Conservation (phyloP, 2,329 filamentous ascomycete genomes). For the Amauroascus verrucosus region DNA sequence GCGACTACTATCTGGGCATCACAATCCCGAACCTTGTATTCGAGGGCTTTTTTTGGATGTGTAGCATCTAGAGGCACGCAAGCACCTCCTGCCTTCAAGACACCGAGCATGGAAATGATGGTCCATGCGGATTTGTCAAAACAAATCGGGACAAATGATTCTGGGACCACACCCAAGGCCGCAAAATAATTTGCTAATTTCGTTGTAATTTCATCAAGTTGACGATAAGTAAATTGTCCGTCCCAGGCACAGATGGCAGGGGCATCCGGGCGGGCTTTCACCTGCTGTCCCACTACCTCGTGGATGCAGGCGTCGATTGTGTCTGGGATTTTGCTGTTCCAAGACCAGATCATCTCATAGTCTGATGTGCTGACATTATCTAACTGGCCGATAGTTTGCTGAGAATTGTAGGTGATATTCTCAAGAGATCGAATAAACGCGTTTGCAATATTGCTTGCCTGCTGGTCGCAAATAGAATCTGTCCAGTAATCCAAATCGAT, state of each 20-base stretch:
- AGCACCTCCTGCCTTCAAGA: slow-evolving; percentile 18
- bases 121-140: slow-evolving; percentile 19
- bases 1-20: slow-evolving; percentile 33
- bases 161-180: slow-evolving; percentile 14
- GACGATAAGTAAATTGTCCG: slow-evolving; percentile 17
- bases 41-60: slow-evolving; percentile 25
- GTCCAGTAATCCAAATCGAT: slow-evolving; percentile 37
- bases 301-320: slow-evolving; percentile 24
- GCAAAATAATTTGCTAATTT: slow-evolving; percentile 14
- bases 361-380: slow-evolving; percentile 33
- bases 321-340: slow-evolving; percentile 24
- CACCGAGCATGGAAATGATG: slow-evolving; percentile 17
- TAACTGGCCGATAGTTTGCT: slow-evolving; percentile 26
- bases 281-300: slow-evolving; percentile 22
- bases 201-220: slow-evolving; percentile 19
- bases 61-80: slow-evolving; percentile 24
- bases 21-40: slow-evolving; percentile 33
- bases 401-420: slow-evolving; percentile 30
- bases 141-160: slow-evolving; percentile 15
- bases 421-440: slow-evolving; percentile 31
- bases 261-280: slow-evolving; percentile 16
- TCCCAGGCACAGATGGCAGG: slow-evolving; percentile 21
- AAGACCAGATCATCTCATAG: slow-evolving; percentile 22
- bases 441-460: slow-evolving; percentile 32
- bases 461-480: slow-evolving; percentile 29